Base-by-base conservation (phyloP, 306 rosid species). In the Vigna mungo region DNA sequence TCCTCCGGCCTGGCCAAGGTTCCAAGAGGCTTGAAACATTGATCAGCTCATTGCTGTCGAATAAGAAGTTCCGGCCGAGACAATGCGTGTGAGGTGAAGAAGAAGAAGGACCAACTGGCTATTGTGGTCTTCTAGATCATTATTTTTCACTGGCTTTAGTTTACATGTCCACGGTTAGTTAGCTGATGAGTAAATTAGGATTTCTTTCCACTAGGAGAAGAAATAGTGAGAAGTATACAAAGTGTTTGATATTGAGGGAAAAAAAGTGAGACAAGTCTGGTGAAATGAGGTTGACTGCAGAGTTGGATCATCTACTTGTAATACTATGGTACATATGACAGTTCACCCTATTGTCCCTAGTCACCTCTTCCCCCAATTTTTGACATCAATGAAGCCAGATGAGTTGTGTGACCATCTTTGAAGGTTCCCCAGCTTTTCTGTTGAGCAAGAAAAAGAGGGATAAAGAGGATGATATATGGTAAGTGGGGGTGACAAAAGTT, bases 1-100 rank as follows among this genome's bases (percentile, higher is more conserved):
- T 88, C 71, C 90, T 96, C 41, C 89, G 95, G 72, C 99, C 99
- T 5, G 78, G 91, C 54, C 81, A 87, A 0, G 99, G 98, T 73
- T 86, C 91, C 10, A 96, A 86, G 78, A 88, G 98, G 61, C 88
- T 96, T 2, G 99, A 91, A 82, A 83, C 65, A 7, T 78, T 96
- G 75, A 86, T 93, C 68, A 88, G 87, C 86, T 83, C 90, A 7
- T 82, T 96, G 81, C 43, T 96, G 80, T 91, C 99, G 0, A 77
- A 27, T 12, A 89, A 87, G 72, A 92, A 84, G 2, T 96, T 96
- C 75, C 91, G 97, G 68, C 90, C 93, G 16, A 82, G 89, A 80
- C 99, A 96, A 76, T 96, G 99, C 79, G 82, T 87, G 80, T 96
- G 89, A 88, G 15, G 18, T 1, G 9, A 25, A 30, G 34, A 30